A percentile compares a stretch with the other conserved stretches of the same genome.
These are phyloP conservation scores for Fusarium denticulatum DNA, from an alignment of 2,329 filamentous ascomycete genomes.

Conservation along the genomic window DNA sequence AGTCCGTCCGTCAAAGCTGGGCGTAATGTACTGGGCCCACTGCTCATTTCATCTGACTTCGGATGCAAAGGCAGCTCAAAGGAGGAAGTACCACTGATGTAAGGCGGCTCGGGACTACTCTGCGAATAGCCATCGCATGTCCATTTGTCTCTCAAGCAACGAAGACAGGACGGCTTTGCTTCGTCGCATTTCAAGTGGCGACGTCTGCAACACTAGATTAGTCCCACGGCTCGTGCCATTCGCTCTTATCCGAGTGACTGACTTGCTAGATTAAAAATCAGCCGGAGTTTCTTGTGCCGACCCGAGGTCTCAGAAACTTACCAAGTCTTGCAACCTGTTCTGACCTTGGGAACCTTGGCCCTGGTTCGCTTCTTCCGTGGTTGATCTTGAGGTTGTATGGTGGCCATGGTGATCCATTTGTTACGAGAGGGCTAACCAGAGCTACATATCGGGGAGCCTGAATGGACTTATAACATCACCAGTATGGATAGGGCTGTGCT, in stretches of 20 bases:
- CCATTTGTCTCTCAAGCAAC: slow-evolving; percentile 15
- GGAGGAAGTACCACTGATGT: neutral
- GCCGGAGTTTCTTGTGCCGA: neutral
- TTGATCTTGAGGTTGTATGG: neutral
- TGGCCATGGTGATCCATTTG: slow-evolving; percentile 1
- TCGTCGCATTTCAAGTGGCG: slow-evolving; percentile 34
- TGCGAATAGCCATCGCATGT: slow-evolving; percentile 27
- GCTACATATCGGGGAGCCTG: neutral
- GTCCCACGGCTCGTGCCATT: neutral
- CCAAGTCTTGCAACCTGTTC: slow-evolving; percentile 31
- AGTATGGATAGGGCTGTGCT: neutral
- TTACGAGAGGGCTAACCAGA: slow-evolving; percentile 2
- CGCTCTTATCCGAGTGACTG: neutral
- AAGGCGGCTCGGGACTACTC: neutral
- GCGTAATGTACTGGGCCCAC: neutral
- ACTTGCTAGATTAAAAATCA: slow-evolving; percentile 10
- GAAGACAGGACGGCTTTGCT: slow-evolving; percentile 9
- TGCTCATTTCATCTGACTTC: neutral
- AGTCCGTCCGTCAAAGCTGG: neutral
- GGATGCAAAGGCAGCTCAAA: neutral
- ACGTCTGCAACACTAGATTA: slow-evolving; percentile 14
- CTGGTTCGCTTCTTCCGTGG: slow-evolving; percentile 23
- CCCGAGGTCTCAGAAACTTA: neutral
- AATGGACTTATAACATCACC: neutral
- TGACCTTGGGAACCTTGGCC: slow-evolving; percentile 18